phyloP scores from a whole-genome alignment of 495 filamentous ascomycete genomes.

The Aspergillus haitiensis region DNA sequence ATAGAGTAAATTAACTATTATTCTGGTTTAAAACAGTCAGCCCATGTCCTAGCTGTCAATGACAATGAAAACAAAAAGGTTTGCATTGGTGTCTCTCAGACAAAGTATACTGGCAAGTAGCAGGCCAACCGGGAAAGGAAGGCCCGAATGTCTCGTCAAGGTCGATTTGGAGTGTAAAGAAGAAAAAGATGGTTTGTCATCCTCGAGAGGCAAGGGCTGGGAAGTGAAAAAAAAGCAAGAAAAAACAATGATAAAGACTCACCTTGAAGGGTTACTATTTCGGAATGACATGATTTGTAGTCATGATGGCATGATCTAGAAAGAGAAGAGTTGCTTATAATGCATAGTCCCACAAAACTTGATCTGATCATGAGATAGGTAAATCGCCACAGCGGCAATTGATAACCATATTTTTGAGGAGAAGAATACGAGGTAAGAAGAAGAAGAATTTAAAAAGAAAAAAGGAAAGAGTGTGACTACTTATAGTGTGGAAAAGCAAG shows the following conservation, averaged over 20 bases:
- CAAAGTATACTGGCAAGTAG: conserved; percentile 98
- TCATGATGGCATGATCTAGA: conserved; percentile 19
- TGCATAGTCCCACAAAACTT: conserved; percentile 8
- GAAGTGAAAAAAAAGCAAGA: conserved; percentile 19
- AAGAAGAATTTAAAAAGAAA: conserved; percentile 10
- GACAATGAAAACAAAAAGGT: not conserved
- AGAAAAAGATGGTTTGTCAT: conserved; percentile 83
- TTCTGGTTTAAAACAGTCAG: conserved; percentile 12
- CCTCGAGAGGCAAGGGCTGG: conserved; percentile 50
- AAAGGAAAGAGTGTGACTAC: not conserved
- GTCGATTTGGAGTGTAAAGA: conserved; percentile 95
- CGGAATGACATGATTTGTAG: conserved; percentile 27
- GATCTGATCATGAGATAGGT: conserved; percentile 2
- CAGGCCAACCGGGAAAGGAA: conserved; percentile 70
- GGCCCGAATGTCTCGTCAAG: conserved; percentile 82
- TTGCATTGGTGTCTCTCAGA: conserved; percentile 63
- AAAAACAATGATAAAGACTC: conserved; percentile 25
- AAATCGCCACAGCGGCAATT: not conserved
- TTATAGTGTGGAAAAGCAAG: conserved; percentile 12
- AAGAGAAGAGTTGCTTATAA: not conserved
- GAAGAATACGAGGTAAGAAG: not conserved
- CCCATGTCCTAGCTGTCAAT: conserved; percentile 4
- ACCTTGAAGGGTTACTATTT: conserved; percentile 23
- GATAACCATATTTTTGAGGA: not conserved
- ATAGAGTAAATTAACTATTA: not conserved